These are phyloP conservation scores for Cadophora sp. DNA, from an alignment of 2,329 filamentous ascomycete species.

Conservation along the genomic window DNA sequence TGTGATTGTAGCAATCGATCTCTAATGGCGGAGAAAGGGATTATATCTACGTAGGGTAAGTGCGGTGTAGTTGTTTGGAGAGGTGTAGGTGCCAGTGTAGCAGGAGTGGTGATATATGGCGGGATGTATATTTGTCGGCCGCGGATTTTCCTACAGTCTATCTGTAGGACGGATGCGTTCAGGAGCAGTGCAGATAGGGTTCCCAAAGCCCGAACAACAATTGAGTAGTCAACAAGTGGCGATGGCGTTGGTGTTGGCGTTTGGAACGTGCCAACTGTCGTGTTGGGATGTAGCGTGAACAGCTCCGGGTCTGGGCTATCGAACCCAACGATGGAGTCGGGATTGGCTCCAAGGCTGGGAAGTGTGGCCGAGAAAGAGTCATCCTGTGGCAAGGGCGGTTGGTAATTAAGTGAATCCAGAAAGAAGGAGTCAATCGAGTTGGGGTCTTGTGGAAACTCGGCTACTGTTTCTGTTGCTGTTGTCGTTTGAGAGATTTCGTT, in stretches of 20 bases:
- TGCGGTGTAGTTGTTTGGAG: conserved; percentile 44
- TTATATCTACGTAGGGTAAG: conserved; percentile 48
- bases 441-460: background rate
- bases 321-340: background rate
- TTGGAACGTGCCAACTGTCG: background rate
- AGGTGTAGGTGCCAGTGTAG: conserved; percentile 40
- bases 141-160: conserved; percentile 19
- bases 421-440: background rate
- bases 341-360: background rate
- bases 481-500: no score
- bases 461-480: background rate
- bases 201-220: conserved; percentile 16
- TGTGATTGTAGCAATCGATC: conserved; percentile 34
- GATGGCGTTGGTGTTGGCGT: conserved; percentile 7
- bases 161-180: conserved; percentile 25
- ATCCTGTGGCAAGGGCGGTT: background rate
- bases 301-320: background rate
- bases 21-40: conserved; percentile 46
- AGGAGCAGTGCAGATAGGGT: conserved; percentile 25
- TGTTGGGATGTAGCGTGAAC: background rate
- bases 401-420: background rate
- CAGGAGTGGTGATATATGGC: conserved; percentile 19
- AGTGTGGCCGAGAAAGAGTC: background rate
- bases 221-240: conserved; percentile 17
- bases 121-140: conserved; percentile 21